A percentile compares a stretch with the other conserved stretches of the same genome.
Evolutionary conservation across 768 basidiomycete species (phyloP).

Genomic region (Mycena belliarum): DNA sequence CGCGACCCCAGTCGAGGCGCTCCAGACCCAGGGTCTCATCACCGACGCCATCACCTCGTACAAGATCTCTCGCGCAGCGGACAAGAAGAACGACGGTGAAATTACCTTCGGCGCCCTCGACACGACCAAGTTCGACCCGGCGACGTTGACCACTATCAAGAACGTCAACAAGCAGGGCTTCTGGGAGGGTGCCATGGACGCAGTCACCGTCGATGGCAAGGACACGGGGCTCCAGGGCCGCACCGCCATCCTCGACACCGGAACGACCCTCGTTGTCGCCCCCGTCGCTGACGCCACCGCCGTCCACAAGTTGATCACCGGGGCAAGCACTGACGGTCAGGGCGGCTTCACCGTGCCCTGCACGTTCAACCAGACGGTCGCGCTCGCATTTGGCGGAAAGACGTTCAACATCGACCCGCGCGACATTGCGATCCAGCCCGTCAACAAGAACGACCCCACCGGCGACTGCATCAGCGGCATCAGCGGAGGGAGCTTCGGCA

Average conservation of each 20-base stretch:
- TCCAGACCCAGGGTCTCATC: constrained; percentile 60
- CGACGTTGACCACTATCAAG: constrained; percentile 55
- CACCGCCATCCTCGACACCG: constrained; percentile 73
- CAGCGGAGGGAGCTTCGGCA: constrained; percentile 57
- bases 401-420: constrained; percentile 59
- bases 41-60: constrained; percentile 68
- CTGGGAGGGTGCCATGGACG: constrained; percentile 74
- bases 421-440: constrained; percentile 59
- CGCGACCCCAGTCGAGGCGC: constrained; percentile 70
- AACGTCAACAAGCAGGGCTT: constrained; percentile 73
- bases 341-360: constrained; percentile 57
- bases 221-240: constrained; percentile 55
- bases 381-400: constrained; percentile 49
- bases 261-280: constrained; percentile 55
- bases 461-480: constrained; percentile 77
- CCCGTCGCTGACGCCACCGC: constrained; percentile 40
- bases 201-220: constrained; percentile 57
- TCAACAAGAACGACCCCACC: constrained; percentile 50
- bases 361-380: constrained; percentile 41
- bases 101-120: constrained; percentile 76
- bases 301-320: constrained; percentile 44
- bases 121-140: constrained; percentile 60
- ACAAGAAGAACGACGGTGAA: constrained; percentile 73
- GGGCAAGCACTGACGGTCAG: constrained; percentile 43
- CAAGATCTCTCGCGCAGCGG: constrained; percentile 76